Percentiles rank a stretch among this genome's conserved stretches.
These are phyloP conservation scores for Phytopythium kandeliae DNA, from an alignment of 352 stramenopile genomes.

Conservation along the genomic window DNA sequence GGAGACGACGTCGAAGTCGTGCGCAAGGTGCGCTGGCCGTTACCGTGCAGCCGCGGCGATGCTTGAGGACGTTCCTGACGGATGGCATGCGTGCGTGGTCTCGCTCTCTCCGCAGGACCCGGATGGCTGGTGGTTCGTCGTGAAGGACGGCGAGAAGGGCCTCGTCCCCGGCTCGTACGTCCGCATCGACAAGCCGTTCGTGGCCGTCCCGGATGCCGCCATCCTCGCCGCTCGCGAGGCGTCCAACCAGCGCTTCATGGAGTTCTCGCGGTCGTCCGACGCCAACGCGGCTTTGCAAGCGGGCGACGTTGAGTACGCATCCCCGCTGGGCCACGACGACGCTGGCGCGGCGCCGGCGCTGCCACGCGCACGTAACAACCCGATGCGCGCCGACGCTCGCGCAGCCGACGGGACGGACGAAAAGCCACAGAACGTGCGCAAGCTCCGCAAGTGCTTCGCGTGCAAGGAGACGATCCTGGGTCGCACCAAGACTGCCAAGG, in stretches of 20 bases:
- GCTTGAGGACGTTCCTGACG: background rate
- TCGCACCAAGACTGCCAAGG: conserved; percentile 65
- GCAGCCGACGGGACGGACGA: conserved; percentile 37
- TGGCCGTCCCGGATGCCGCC: conserved; percentile 41
- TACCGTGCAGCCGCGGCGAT: background rate
- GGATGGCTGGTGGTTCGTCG: conserved; percentile 83
- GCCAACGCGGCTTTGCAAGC: conserved; percentile 11
- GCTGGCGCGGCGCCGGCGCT: conserved; percentile 26
- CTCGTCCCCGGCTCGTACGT: conserved; percentile 77
- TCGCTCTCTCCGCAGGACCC: conserved; percentile 22
- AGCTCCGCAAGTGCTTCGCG: conserved; percentile 67
- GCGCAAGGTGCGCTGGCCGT: conserved; percentile 29
- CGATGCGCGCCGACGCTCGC: conserved; percentile 47
- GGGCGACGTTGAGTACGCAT: conserved; percentile 28
- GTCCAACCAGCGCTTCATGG: conserved; percentile 68
- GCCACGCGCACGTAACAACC: conserved; percentile 16
- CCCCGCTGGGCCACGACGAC: conserved; percentile 30
- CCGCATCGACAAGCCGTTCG: conserved; percentile 57
- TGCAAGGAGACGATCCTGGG: conserved; percentile 84
- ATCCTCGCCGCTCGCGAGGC: conserved; percentile 69
- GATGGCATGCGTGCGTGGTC: background rate
- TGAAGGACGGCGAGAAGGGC: conserved; percentile 69
- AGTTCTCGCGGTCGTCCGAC: conserved; percentile 30
- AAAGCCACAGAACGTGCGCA: conserved; percentile 65
- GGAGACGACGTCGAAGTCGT: conserved; percentile 71